These are phyloP conservation scores for Hibiscus mutabilis DNA, from an alignment of 345 rosid genomes.

Conservation along the genomic window DNA sequence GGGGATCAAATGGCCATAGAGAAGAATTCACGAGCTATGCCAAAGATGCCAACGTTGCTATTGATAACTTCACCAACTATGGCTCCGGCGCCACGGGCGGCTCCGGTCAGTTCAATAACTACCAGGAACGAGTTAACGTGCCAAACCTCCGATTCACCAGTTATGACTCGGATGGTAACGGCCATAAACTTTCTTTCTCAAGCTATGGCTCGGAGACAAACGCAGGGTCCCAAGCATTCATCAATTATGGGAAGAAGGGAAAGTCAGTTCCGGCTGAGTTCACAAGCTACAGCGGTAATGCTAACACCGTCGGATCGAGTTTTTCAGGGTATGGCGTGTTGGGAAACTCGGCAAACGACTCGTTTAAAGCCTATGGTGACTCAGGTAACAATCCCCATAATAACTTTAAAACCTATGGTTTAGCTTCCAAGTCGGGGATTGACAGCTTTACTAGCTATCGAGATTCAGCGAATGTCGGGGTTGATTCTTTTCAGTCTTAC, in stretches of 20 bases:
- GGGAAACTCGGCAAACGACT: slow-evolving; percentile 43
- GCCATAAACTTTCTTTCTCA: slow-evolving; percentile 37
- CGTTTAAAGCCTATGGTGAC: slow-evolving; percentile 45
- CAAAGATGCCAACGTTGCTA: slow-evolving; percentile 38
- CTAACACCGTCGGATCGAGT: slow-evolving; percentile 46
- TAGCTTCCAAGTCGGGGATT: slow-evolving; percentile 22
- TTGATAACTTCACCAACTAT: slow-evolving; percentile 54
- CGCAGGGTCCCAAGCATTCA: slow-evolving; percentile 42
- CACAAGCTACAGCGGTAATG: slow-evolving; percentile 30
- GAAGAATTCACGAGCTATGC: slow-evolving; percentile 45
- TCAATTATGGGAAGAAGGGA: slow-evolving; percentile 55
- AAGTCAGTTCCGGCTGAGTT: slow-evolving; percentile 39
- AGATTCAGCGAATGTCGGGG: slow-evolving; percentile 38
- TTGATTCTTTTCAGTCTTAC: slow-evolving; percentile 45
- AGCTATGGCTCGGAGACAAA: slow-evolving; percentile 36
- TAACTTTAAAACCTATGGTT: slow-evolving; percentile 38
- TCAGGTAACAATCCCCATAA: slow-evolving; percentile 51
- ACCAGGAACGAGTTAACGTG: slow-evolving; percentile 38
- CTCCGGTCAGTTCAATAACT: slow-evolving; percentile 41
- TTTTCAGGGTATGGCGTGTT: slow-evolving; percentile 45
- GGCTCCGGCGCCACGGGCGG: slow-evolving; percentile 48
- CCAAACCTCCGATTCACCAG: slow-evolving; percentile 48
- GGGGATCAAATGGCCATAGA: slow-evolving; percentile 24
- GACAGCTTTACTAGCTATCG: slow-evolving; percentile 36
- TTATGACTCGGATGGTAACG: slow-evolving; percentile 32